phyloP scores from a whole-genome alignment of 192 early-diverging fungal species.

The Neocallimastix lanati region DNA sequence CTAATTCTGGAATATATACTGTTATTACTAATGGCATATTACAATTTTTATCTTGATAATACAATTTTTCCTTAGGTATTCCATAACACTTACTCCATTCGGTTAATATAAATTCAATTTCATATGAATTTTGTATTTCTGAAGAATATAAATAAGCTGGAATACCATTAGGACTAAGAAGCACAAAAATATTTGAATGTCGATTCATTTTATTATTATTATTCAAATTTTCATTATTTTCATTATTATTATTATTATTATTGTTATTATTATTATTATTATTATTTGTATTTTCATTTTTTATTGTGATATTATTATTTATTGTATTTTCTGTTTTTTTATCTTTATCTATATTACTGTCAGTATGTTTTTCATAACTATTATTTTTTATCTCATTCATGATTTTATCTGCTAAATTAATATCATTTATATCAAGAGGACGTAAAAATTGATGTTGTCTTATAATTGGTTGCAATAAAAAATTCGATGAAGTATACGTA shows the following conservation, averaged over 20 bases:
- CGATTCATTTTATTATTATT: too few species aligned
- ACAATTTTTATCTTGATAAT: neutral
- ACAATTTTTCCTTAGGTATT: neutral
- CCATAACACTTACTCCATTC: neutral
- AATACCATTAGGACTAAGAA: neutral
- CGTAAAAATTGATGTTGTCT: neutral
- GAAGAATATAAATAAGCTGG: neutral
- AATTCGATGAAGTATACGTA: neutral
- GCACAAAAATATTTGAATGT: neutral
- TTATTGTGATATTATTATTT: too few species aligned
- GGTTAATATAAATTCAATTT: neutral
- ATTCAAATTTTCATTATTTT: too few species aligned
- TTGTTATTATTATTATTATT: too few species aligned
- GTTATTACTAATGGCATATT: neutral
- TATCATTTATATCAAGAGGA: neutral
- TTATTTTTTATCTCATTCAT: neutral
- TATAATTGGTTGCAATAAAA: neutral
- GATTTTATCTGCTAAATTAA: neutral
- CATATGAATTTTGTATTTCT: neutral
- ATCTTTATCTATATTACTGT: too few species aligned
- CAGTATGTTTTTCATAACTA: too few species aligned
- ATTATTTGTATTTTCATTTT: too few species aligned
- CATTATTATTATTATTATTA: too few species aligned
- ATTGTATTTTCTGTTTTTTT: too few species aligned
- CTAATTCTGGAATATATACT: neutral